Percentiles rank a stretch among this genome's conserved stretches.
Conservation (phyloP, 371 early-diverging fungal genomes). For the Coemansia sp. region DNA sequence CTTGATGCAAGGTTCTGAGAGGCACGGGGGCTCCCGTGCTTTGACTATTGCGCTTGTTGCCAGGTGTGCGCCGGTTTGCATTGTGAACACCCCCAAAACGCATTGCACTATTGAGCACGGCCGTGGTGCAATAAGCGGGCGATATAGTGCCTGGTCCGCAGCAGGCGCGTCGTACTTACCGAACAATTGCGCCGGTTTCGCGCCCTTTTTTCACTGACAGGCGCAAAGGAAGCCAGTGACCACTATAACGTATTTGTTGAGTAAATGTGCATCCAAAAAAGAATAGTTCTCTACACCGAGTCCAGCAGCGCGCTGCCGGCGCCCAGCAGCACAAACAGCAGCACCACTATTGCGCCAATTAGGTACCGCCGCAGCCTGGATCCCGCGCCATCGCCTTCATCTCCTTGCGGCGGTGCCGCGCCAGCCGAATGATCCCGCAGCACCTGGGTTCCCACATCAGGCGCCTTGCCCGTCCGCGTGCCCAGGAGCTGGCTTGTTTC, state of each 20-base stretch:
- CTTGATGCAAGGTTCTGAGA: slow-evolving; percentile 2
- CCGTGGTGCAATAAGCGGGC: no score
- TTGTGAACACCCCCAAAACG: no score
- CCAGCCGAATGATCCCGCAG: background rate
- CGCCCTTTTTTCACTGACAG: no score
- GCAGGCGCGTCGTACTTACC: no score
- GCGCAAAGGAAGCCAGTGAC: no score
- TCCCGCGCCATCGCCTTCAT: background rate
- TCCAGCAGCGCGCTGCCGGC: slow-evolving; percentile 21
- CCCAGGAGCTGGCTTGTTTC: slow-evolving; percentile 23
- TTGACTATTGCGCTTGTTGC: slow-evolving; percentile 4
- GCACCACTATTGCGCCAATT: slow-evolving; percentile 15
- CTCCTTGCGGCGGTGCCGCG: background rate
- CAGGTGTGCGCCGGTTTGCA: background rate
- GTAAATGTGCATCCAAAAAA: no score
- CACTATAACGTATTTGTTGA: no score
- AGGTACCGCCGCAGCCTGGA: slow-evolving; percentile 1
- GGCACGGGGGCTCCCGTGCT: background rate
- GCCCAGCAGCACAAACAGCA: slow-evolving; percentile 22
- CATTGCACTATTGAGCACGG: no score
- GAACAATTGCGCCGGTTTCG: no score
- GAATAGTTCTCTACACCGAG: background rate
- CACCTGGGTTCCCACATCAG: background rate
- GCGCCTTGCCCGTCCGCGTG: slow-evolving; percentile 1
- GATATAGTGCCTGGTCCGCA: no score